phyloP scores from a whole-genome alignment of 2,329 filamentous ascomycete genomes.

The Phoma sp. region DNA sequence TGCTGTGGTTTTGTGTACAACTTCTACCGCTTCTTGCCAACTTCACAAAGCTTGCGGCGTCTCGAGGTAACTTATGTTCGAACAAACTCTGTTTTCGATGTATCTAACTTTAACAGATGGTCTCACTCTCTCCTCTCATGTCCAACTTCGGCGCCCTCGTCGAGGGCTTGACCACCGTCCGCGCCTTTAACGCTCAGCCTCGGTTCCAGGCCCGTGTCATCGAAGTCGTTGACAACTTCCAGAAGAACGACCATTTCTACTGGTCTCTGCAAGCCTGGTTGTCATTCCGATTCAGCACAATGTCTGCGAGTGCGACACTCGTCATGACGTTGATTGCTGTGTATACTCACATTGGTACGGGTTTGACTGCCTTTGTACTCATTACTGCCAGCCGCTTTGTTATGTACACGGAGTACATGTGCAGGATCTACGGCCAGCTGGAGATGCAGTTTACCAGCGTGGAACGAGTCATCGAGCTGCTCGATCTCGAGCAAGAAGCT shows the following conservation, averaged over 20 bases:
- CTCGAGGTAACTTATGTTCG: slow-evolving; percentile 62
- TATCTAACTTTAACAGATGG: slow-evolving; percentile 61
- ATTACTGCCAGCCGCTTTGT: slow-evolving; percentile 73
- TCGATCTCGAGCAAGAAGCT: slow-evolving; percentile 78
- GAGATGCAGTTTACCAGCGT: slow-evolving; percentile 94
- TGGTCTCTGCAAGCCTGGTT: slow-evolving; percentile 88
- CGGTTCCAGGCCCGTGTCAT: slow-evolving; percentile 84
- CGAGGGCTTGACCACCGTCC: slow-evolving; percentile 87
- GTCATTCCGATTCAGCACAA: slow-evolving; percentile 75
- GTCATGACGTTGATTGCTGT: slow-evolving; percentile 76
- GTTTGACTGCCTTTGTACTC: slow-evolving; percentile 83
- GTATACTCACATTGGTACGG: slow-evolving; percentile 75
- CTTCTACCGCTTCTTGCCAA: slow-evolving; percentile 79
- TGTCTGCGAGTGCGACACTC: slow-evolving; percentile 77
- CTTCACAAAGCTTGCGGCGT: slow-evolving; percentile 80
- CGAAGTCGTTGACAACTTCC: slow-evolving; percentile 82
- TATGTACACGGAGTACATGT: slow-evolving; percentile 72
- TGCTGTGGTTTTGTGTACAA: slow-evolving; percentile 73
- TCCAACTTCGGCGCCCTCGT: slow-evolving; percentile 90
- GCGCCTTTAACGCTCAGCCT: slow-evolving; percentile 76
- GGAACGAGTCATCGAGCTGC: slow-evolving; percentile 81
- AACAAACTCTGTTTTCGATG: background rate
- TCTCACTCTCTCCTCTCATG: slow-evolving; percentile 85
- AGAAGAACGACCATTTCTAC: slow-evolving; percentile 96
- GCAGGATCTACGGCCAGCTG: slow-evolving; percentile 79